Evolutionary conservation across 106 monocot genomes (phyloP), one percentile per base, ranked within the genome.

Genomic region (Acanthochlamys bracteata): DNA sequence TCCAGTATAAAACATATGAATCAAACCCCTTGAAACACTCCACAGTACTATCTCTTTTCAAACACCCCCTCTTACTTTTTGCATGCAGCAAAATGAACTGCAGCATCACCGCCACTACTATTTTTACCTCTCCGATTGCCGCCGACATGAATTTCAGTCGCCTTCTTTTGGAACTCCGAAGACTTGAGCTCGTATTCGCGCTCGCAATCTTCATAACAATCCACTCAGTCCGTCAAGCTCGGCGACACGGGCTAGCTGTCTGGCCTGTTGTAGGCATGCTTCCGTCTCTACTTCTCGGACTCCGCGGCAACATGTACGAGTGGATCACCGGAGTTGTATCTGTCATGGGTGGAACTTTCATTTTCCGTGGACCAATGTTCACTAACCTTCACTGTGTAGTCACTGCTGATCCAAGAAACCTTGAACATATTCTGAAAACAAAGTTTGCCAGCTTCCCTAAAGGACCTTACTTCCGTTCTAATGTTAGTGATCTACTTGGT

Each of bases 191-290:
- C 10, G 42, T 84, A 49, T 8, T 80, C 7, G 95, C 95, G 0
- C 10, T 70, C 14, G 66, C 70, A 10, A 84, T 95, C 79, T 95
- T 95, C 73, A 22, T 90, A 4, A 60, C 80, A 4, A 80, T 95
- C 8, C 84, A 80, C 66, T 77, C 95, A 3, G 53, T 95, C 16
- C 65, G 86, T 9, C 84, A 87, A 73, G 73, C 65, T 55, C 73
- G 73, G 51, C 63, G 21, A 14, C 75, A 74, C 6, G 95, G 95
- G 27, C 82, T 95, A 6, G 59, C 87, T 0, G 75, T 66, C 8
- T 95, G 86, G 82, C 95, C 95, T 3, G 56, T 90, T 1, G 56
- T 95, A 41, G 87, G 90, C 33, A 95, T 95, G 95, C 84, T 90
- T 12, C 95, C 90, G 11, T 95, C 95, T 1, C 78, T 95, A 4